These are phyloP conservation scores for Cynanchum wilfordii DNA, from an alignment of 257 asterid species.

Conservation along the genomic window DNA sequence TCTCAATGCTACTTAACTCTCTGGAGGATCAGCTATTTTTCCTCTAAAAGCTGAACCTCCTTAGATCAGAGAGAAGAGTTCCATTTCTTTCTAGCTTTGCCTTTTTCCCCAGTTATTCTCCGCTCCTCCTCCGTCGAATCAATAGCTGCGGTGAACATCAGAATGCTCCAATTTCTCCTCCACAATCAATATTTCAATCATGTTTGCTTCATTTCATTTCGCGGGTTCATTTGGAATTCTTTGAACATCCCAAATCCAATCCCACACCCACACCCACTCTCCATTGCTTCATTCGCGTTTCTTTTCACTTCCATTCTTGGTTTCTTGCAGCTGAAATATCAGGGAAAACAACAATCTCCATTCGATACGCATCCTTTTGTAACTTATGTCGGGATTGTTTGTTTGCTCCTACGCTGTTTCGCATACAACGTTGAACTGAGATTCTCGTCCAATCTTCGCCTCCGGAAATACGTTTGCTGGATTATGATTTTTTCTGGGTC, in stretches of 20 bases:
- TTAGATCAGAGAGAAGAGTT: neutral
- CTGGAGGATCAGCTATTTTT: too few species aligned
- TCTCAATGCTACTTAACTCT: too few species aligned
- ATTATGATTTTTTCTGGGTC: neutral
- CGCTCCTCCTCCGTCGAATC: neutral
- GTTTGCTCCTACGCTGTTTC: neutral
- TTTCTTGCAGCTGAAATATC: constrained; percentile 8
- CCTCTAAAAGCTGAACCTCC: too few species aligned
- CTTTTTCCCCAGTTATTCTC: neutral
- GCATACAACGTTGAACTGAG: neutral
- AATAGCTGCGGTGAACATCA: neutral
- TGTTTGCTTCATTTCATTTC: neutral
- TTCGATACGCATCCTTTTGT: neutral
- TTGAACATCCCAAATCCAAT: too few species aligned
- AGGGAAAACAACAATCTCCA: neutral
- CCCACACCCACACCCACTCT: too few species aligned
- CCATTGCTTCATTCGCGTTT: neutral
- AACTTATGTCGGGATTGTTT: neutral
- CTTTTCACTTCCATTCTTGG: neutral
- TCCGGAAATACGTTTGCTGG: neutral
- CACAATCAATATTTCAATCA: too few species aligned
- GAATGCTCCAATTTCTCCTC: neutral
- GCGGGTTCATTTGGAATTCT: too few species aligned
- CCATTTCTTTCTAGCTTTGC: neutral
- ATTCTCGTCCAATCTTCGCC: neutral